A percentile compares a stretch with the other conserved stretches of the same genome.
phyloP scores from a whole-genome alignment of 495 filamentous ascomycete genomes.

The Aspergillus bertholletiae region DNA sequence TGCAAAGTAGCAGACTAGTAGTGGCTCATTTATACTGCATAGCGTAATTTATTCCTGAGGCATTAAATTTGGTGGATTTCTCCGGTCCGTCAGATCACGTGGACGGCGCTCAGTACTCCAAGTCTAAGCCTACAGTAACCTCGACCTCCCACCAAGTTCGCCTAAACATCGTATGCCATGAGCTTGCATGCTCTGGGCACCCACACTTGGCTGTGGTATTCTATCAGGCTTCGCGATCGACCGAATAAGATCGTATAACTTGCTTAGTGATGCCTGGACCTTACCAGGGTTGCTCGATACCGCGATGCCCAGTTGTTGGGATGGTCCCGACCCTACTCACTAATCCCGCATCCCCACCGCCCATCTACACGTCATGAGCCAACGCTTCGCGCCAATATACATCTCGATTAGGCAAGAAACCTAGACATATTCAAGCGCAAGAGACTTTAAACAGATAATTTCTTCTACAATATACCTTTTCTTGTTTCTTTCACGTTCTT shows the following conservation, averaged over 20 bases:
- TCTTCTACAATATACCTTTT: too few species aligned
- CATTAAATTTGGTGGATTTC: too few species aligned
- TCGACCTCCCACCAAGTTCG: slow-evolving; percentile 1
- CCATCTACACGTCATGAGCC: slow-evolving; percentile 10
- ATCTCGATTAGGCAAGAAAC: not conserved
- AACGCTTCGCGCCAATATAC: slow-evolving; percentile 1
- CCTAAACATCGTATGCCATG: not conserved
- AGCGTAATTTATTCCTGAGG: not conserved
- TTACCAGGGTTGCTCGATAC: not conserved
- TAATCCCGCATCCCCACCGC: slow-evolving; percentile 9
- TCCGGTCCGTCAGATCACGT: not conserved
- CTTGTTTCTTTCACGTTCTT: not conserved
- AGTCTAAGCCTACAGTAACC: not conserved
- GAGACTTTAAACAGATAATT: not conserved
- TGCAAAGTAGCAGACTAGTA: too few species aligned
- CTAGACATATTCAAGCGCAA: not conserved
- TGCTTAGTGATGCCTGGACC: not conserved
- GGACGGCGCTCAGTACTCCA: not conserved
- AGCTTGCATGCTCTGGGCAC: not conserved
- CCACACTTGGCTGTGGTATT: not conserved
- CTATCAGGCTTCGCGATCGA: not conserved
- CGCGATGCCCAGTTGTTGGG: not conserved
- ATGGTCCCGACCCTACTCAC: slow-evolving; percentile 1
- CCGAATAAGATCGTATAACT: not conserved
- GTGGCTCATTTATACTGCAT: too few species aligned